These are phyloP conservation scores for Talaromyces sp. DNA, from an alignment of 2,329 filamentous ascomycete genomes.

Conservation along the genomic window DNA sequence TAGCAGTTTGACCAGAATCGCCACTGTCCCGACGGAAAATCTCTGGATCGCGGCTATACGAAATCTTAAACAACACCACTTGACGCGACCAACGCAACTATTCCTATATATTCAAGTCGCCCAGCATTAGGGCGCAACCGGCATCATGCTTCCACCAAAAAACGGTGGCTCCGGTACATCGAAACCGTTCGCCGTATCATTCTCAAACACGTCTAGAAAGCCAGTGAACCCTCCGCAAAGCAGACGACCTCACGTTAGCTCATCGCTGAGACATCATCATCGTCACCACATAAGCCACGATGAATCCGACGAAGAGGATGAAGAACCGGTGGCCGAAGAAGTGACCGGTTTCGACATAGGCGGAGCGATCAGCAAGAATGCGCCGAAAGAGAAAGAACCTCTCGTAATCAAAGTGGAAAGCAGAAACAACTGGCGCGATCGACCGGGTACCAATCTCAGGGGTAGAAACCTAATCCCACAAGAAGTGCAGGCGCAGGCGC, in stretches of 20 bases:
- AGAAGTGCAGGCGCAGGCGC: slow-evolving; percentile 55
- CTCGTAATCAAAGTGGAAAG: slow-evolving; percentile 78
- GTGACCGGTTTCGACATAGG: slow-evolving; percentile 57
- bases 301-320: slow-evolving; percentile 57
- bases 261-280: slow-evolving; percentile 28
- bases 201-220: slow-evolving; percentile 35
- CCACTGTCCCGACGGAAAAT: slow-evolving; percentile 1
- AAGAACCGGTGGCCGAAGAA: slow-evolving; percentile 40
- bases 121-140: background rate
- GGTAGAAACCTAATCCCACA: slow-evolving; percentile 60
- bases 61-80: background rate
- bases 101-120: no score
- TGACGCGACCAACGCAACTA: no score
- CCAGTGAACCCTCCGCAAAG: background rate
- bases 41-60: background rate
- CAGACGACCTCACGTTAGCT: slow-evolving; percentile 27
- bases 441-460: slow-evolving; percentile 50
- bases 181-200: slow-evolving; percentile 45
- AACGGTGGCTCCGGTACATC: slow-evolving; percentile 2
- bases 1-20: background rate
- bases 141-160: slow-evolving; percentile 7
- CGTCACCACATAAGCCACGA: slow-evolving; percentile 40
- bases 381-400: slow-evolving; percentile 53
- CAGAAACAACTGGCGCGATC: slow-evolving; percentile 70
- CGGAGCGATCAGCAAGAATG: slow-evolving; percentile 42